These are phyloP conservation scores for Hamamelis virginiana DNA, from an alignment of 164 flowering plant genomes.

Conservation along the genomic window DNA sequence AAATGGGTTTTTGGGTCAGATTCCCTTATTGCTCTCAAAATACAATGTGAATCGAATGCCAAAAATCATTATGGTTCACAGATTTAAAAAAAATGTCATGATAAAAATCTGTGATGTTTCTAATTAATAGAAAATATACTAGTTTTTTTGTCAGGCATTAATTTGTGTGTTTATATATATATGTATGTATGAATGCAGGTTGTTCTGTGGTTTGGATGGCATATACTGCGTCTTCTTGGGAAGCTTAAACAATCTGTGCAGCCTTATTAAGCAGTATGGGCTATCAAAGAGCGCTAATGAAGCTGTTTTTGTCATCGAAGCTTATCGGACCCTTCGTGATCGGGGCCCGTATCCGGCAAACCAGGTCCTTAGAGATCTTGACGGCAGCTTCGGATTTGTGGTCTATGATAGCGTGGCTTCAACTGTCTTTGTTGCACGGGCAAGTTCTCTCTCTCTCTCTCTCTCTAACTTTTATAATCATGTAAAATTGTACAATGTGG, in stretches of 20 bases:
- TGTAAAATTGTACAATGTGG: neutral
- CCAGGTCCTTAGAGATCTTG: slow-evolving; percentile 71
- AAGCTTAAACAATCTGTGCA: slow-evolving; percentile 52
- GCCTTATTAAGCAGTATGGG: slow-evolving; percentile 70
- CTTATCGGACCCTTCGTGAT: slow-evolving; percentile 79
- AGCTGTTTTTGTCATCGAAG: slow-evolving; percentile 75
- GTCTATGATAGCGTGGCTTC: slow-evolving; percentile 58
- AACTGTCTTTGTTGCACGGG: slow-evolving; percentile 67
- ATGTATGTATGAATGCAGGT: slow-evolving; percentile 25
- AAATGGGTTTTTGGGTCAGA: neutral
- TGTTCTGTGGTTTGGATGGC: slow-evolving; percentile 56
- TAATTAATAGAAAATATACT: too few relatives aligned
- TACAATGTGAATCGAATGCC: too few relatives aligned
- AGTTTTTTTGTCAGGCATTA: too few relatives aligned
- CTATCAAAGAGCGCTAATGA: slow-evolving; percentile 63
- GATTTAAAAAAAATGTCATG: too few relatives aligned
- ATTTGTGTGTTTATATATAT: too few relatives aligned
- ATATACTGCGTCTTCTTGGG: slow-evolving; percentile 79
- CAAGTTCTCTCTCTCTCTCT: slow-evolving; percentile 15
- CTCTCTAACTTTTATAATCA: too few relatives aligned
- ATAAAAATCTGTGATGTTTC: too few relatives aligned
- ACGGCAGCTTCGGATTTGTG: slow-evolving; percentile 74
- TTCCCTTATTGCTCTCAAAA: too few relatives aligned
- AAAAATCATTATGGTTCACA: too few relatives aligned
- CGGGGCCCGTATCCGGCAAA: slow-evolving; percentile 79